Evolutionary conservation across 2,329 filamentous ascomycete species (phyloP).

Genomic region (Penicillium freii): DNA sequence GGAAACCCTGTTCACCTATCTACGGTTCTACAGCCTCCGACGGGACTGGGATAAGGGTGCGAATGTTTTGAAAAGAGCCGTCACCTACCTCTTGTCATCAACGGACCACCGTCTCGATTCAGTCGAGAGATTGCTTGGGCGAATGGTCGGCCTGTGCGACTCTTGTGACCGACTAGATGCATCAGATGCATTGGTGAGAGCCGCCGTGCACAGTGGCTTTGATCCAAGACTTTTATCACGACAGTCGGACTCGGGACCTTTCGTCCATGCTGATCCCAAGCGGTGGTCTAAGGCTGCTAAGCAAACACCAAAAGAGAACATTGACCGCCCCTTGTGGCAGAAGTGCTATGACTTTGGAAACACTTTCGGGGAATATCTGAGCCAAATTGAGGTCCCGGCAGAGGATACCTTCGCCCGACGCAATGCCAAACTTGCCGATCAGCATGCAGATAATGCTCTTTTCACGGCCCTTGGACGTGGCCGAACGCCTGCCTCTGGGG

Average conservation of each 20-base stretch:
- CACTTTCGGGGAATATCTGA: constrained; percentile 29
- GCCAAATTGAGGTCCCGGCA: constrained; percentile 18
- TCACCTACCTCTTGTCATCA: constrained; percentile 39
- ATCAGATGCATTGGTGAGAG: constrained; percentile 33
- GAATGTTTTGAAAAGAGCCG: constrained; percentile 32
- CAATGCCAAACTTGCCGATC: constrained; percentile 23
- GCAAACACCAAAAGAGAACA: constrained; percentile 14
- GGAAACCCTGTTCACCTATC: constrained; percentile 37
- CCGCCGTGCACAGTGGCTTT: constrained; percentile 39
- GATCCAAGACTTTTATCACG: constrained; percentile 26
- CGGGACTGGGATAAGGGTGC: constrained; percentile 39
- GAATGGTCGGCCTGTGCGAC: constrained; percentile 43
- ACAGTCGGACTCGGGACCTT: constrained; percentile 29
- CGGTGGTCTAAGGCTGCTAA: constrained; percentile 33
- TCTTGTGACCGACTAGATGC: constrained; percentile 32
- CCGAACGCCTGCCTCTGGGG: constrained; percentile 1
- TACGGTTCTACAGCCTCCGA: constrained; percentile 39
- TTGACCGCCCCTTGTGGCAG: constrained; percentile 29
- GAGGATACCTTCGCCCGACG: constrained; percentile 14
- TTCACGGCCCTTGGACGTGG: constrained; percentile 20
- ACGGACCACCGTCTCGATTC: constrained; percentile 26
- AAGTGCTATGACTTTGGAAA: constrained; percentile 37
- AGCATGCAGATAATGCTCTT: constrained; percentile 28
- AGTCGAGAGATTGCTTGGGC: constrained; percentile 37
- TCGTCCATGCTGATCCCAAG: constrained; percentile 22